Evolutionary conservation across 192 early-diverging fungal genomes (phyloP).

Genomic region (Coemansia sp.): DNA sequence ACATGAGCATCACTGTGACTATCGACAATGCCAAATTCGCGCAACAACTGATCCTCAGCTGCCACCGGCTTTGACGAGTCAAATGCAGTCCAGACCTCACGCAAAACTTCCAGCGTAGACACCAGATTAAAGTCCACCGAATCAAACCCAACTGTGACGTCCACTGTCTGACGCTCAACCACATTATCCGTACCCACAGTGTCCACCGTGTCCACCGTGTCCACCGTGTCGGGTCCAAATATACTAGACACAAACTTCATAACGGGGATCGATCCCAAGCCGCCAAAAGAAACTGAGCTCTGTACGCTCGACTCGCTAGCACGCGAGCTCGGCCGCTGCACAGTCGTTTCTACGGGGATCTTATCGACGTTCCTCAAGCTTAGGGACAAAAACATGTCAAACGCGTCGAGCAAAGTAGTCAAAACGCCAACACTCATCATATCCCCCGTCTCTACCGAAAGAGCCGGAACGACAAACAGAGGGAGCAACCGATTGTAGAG

Average conservation of each 20-base stretch:
- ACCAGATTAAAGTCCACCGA: constrained; percentile 24
- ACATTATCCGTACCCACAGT: neutral
- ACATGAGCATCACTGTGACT: constrained; percentile 6
- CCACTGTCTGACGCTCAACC: neutral
- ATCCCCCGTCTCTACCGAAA: neutral
- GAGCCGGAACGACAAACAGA: constrained; percentile 31
- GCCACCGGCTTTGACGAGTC: constrained; percentile 4
- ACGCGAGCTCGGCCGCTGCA: constrained; percentile 28
- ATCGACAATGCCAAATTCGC: constrained; percentile 30
- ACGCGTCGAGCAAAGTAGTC: constrained; percentile 31
- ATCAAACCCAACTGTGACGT: neutral
- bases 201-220: neutral
- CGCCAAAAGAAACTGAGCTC: constrained; percentile 8
- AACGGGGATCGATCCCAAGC: constrained; percentile 28
- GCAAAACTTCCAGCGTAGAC: constrained; percentile 30
- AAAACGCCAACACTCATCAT: constrained; percentile 31
- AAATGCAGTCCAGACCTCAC: constrained; percentile 47
- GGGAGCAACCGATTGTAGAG: constrained; percentile 27
- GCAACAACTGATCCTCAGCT: neutral
- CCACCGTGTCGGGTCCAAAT: constrained; percentile 28
- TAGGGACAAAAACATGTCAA: constrained; percentile 39
- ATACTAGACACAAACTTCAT: constrained; percentile 38
- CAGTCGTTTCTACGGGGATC: neutral
- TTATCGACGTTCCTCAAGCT: constrained; percentile 34
- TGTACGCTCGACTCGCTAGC: constrained; percentile 25